Evolutionary conservation across 805 yeast genomes (phyloP), one percentile per base, ranked within the genome.

Genomic region (Starmerella bombi): DNA sequence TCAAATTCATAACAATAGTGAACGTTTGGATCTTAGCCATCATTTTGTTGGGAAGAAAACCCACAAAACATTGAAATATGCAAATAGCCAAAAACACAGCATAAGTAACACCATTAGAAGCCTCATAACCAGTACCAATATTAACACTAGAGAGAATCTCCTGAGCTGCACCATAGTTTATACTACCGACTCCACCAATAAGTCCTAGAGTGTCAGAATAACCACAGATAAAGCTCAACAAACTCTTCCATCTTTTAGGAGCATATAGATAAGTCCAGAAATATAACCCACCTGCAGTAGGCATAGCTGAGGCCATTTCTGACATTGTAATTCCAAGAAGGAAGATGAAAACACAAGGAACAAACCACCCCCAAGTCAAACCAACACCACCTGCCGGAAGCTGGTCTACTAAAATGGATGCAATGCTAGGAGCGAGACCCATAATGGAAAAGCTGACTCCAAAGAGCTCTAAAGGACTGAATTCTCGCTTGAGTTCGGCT

Each of bases 231-330:
- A 70, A 78, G 36, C 78, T 71, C 27, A 75, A 57, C 0, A 76
- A 73, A 18, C 70, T 69, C 9, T 54, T 50, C 42, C 44, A 40
- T 15, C 32, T 16, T 39, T 66, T 69, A 2, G 83, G 84, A 19
- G 85, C 73, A 54, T 72, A 79, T 52, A 74, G 68, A 57, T 67
- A 73, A 2, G 81, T 73, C 76, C 80, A 75, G 59, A 72, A 75
- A 53, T 76, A 79, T 30, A 79, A 62, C 7, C 86, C 86, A 39
- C 86, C 86, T 19, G 80, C 72, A 0, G 86, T 78, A 27, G 88
- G 86, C 50, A 75, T 70, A 2, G 83, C 71, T 21, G 77, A 69
- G 1, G 79, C 81, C 50, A 77, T 58, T 50, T 76, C 79, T 2
- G 81, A 67, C 75, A 80, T 72, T 12, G 77, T 65, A 7, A 69